A percentile compares a stretch with the other conserved stretches of the same genome.
Evolutionary conservation across 768 basidiomycete species (phyloP).

Genomic region (Trametes cingulata): DNA sequence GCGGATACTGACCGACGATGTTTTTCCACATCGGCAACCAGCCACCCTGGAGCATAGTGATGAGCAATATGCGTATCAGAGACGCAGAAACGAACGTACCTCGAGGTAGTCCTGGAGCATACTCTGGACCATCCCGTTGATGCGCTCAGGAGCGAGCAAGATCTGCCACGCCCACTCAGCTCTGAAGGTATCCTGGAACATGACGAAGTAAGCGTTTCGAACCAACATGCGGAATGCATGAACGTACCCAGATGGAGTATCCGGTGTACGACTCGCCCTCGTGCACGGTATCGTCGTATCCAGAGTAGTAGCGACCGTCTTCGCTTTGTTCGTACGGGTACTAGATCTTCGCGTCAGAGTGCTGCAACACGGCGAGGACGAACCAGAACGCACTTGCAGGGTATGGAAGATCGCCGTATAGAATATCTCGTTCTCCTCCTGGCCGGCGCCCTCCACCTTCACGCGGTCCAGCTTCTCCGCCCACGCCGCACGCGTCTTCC

Average conservation of each 20-base stretch:
- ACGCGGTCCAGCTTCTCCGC: constrained; percentile 43
- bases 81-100: constrained; percentile 34
- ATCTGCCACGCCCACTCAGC: constrained; percentile 82
- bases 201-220: background rate
- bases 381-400: constrained; percentile 45
- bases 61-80: background rate
- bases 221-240: background rate
- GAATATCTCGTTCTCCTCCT: constrained; percentile 36
- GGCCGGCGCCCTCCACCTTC: constrained; percentile 35
- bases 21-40: constrained; percentile 95
- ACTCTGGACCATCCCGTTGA: constrained; percentile 72
- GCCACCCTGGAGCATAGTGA: constrained; percentile 48
- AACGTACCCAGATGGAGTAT: constrained; percentile 76
- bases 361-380: background rate
- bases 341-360: too few species aligned
- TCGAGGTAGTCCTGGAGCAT: constrained; percentile 80
- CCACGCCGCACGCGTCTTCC: constrained; percentile 38
- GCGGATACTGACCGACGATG: constrained; percentile 51
- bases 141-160: constrained; percentile 72
- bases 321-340: constrained; percentile 80
- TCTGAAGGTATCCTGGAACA: constrained; percentile 68
- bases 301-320: constrained; percentile 70
- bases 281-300: constrained; percentile 68
- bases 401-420: constrained; percentile 68
- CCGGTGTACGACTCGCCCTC: constrained; percentile 73